A percentile compares a stretch with the other conserved stretches of the same genome.
phyloP scores from a whole-genome alignment of 2,329 filamentous ascomycete species.

The Claviceps capensis region DNA sequence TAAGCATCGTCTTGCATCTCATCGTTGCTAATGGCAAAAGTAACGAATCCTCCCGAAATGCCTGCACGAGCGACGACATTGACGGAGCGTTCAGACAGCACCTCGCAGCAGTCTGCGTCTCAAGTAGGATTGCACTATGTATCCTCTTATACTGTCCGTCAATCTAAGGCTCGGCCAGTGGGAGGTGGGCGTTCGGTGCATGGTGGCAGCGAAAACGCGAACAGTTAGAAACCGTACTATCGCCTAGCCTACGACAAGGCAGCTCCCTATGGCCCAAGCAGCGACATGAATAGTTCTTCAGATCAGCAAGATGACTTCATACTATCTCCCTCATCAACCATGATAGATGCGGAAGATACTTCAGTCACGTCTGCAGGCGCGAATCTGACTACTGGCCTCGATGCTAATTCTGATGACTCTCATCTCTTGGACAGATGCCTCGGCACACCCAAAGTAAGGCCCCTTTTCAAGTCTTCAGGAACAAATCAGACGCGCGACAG shows the following conservation, averaged over 20 bases:
- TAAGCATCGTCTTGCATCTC: background rate
- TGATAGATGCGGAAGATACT: background rate
- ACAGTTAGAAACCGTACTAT: slow-evolving; percentile 2
- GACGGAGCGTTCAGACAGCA: slow-evolving; percentile 10
- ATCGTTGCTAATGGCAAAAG: background rate
- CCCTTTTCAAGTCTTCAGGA: background rate
- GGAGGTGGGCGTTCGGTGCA: slow-evolving; percentile 9
- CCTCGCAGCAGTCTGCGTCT: slow-evolving; percentile 10
- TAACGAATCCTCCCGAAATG: slow-evolving; percentile 15
- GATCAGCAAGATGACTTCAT: background rate
- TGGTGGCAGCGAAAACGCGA: slow-evolving; percentile 1
- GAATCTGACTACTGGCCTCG: background rate
- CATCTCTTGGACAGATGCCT: background rate
- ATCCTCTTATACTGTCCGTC: slow-evolving; percentile 10
- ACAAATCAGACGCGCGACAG: background rate
- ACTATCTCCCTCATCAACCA: slow-evolving; percentile 6
- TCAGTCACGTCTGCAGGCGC: background rate
- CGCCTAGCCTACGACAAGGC: slow-evolving; percentile 9
- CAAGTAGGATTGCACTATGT: background rate
- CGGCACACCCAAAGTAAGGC: background rate
- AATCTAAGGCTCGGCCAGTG: slow-evolving; percentile 15
- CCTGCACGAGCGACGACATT: slow-evolving; percentile 8
- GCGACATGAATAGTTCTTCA: background rate
- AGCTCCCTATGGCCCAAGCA: slow-evolving; percentile 6
- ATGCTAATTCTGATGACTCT: background rate